Conservation (phyloP, 805 yeast species). For the Starmerella ratchasimensis region DNA sequence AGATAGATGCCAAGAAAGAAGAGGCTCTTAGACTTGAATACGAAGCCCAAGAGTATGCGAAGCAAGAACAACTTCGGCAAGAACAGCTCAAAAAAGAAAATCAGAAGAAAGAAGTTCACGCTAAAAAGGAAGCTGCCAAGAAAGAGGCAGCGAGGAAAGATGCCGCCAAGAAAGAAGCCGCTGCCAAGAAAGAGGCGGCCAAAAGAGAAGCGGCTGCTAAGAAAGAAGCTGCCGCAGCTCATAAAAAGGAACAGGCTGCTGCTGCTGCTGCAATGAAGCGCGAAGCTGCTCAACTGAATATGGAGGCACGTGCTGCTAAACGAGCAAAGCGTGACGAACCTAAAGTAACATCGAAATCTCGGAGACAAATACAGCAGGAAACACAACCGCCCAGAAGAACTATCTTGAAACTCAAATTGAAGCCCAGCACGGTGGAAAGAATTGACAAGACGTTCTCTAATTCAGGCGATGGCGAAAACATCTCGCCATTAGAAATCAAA, state of each 20-base stretch:
- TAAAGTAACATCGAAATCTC: too few relatives aligned
- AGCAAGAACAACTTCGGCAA: background rate
- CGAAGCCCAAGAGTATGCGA: background rate
- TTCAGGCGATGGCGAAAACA: too few relatives aligned
- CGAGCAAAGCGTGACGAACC: too few relatives aligned
- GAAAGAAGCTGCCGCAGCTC: background rate
- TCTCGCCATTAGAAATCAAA: too few relatives aligned
- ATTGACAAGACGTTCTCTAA: too few relatives aligned
- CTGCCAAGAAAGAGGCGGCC: background rate
- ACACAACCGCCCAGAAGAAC: too few relatives aligned
- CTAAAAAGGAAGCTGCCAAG: background rate
- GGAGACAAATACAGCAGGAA: too few relatives aligned
- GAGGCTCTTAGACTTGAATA: background rate
- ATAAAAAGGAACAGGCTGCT: background rate
- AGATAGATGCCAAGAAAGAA: slow-evolving; percentile 1
- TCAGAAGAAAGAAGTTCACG: background rate
- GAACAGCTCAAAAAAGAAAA: background rate
- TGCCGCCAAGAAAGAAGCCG: background rate
- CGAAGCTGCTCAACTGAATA: background rate
- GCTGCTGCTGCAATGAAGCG: background rate
- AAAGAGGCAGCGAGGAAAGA: slow-evolving; percentile 1
- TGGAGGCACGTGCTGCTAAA: too few relatives aligned
- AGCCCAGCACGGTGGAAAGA: too few relatives aligned
- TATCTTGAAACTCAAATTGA: too few relatives aligned
- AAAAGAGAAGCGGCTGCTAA: background rate